Conservation (phyloP, 1,139 yeast genomes). For the Blastobotrys indianensis region DNA sequence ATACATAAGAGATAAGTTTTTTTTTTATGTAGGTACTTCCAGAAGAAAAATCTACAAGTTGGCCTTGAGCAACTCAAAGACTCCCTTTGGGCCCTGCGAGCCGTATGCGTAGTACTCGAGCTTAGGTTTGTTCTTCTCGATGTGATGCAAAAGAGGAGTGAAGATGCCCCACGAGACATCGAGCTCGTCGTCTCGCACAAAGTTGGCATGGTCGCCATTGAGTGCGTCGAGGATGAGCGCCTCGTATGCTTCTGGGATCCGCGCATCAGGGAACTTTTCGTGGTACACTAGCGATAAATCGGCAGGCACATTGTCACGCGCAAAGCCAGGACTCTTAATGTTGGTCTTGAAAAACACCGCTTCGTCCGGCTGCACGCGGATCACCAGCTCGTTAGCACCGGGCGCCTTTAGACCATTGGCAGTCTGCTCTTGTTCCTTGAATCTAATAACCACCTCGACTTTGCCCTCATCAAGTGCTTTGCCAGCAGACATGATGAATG, state of each 20-base stretch:
- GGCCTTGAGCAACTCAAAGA: slow-evolving; percentile 52
- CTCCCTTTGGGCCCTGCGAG: slow-evolving; percentile 74
- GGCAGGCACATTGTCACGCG: slow-evolving; percentile 67
- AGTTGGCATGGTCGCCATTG: slow-evolving; percentile 91
- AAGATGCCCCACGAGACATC: slow-evolving; percentile 89
- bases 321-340: slow-evolving; percentile 85
- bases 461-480: slow-evolving; percentile 85
- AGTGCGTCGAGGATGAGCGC: slow-evolving; percentile 86
- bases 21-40: slow-evolving; percentile 4
- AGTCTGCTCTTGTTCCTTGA: slow-evolving; percentile 45
- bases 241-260: slow-evolving; percentile 95
- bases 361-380: slow-evolving; percentile 91
- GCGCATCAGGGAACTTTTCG: slow-evolving; percentile 71
- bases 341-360: slow-evolving; percentile 89
- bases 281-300: slow-evolving; percentile 87
- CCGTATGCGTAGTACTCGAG: slow-evolving; percentile 85
- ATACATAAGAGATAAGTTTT: background rate
- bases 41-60: slow-evolving; percentile 17
- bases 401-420: slow-evolving; percentile 20
- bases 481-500: slow-evolving; percentile 93
- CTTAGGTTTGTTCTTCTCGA: slow-evolving; percentile 46
- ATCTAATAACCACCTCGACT: slow-evolving; percentile 92
- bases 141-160: slow-evolving; percentile 78
- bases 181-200: slow-evolving; percentile 96
- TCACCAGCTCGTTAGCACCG: slow-evolving; percentile 75